Evolutionary conservation across 2,329 filamentous ascomycete species (phyloP), one percentile per base, ranked within the genome.

Genomic region (Botrytis porri): DNA sequence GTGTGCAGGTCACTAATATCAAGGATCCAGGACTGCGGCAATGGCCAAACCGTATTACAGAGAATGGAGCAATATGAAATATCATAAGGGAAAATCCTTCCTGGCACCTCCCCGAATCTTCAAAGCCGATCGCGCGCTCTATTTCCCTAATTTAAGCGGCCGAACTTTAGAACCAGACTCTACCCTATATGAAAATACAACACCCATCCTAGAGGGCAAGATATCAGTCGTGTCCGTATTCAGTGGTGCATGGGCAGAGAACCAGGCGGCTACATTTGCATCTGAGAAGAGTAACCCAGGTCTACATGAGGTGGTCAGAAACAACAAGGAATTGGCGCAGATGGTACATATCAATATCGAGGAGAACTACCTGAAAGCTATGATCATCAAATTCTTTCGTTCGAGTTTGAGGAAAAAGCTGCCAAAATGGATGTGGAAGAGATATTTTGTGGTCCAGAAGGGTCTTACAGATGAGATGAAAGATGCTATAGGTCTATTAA

Each of bases 61-160:
- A 82, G 95, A 99, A 86, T 98, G 94, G 92, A 89, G 89, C 74
- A 96, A 97, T 83, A 88, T 98, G 82, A 86, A 87, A 70, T 88
- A 91, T 77, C 91, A 96, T 83, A 89, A 94, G 78, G 96, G 96
- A 79, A 99, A 99, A 83, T 94, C 94, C 37, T 99, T 98, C 84
- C 85, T 95, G 69, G 90, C 94, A 32, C 95, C 95, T 54, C 89
- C 92, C 6, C 87, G 92, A n/a, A 87, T 95, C 66, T 98, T 98
- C 86, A 92, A 90, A 79, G 87, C 87, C 76, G 93, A 97, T 57
- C 87, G 90, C 69, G 92, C 95, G 8, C 88, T 98, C 76, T 98
- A 92, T 85, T 98, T 99, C 84, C 96, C 96, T 63, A 99, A 99
- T 83, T 86, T 99, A 73, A 88, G 88, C 81, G 96, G 96, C 63